phyloP scores from a whole-genome alignment of 176 grass and related monocot genomes.

The Oryza brachyantha region DNA sequence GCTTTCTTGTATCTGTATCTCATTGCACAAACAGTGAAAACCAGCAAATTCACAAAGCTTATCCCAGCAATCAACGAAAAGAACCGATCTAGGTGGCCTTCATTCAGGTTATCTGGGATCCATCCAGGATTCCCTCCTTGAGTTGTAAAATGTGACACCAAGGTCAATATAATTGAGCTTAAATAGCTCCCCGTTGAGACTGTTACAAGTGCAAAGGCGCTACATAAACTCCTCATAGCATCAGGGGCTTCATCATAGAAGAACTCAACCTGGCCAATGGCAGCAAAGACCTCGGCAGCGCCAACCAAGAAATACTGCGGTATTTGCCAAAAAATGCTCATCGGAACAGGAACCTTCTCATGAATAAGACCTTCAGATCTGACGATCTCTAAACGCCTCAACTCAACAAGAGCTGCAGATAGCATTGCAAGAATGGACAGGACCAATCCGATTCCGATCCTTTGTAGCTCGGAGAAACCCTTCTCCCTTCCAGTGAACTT shows the following conservation, averaged over 20 bases:
- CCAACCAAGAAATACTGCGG: conserved; percentile 78
- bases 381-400: conserved; percentile 61
- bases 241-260: conserved; percentile 76
- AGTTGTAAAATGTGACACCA: conserved; percentile 65
- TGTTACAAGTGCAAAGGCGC: conserved; percentile 63
- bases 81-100: conserved; percentile 88
- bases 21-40: conserved; percentile 50
- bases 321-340: conserved; percentile 91
- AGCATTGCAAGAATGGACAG: conserved; percentile 75
- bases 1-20: conserved; percentile 78
- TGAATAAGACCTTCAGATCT: conserved; percentile 48
- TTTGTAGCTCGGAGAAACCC: conserved; percentile 76
- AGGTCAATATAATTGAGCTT: conserved; percentile 66
- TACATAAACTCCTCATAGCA: conserved; percentile 84
- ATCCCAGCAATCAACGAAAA: conserved; percentile 83
- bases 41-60: conserved; percentile 64
- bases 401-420: conserved; percentile 69
- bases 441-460: conserved; percentile 75
- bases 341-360: conserved; percentile 53
- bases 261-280: conserved; percentile 76
- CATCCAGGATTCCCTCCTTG: conserved; percentile 59
- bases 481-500: conserved; percentile 66
- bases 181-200: conserved; percentile 62
- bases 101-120: conserved; percentile 86
- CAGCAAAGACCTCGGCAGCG: conserved; percentile 72